Evolutionary conservation across 179 eudicot genomes (phyloP), one percentile per base, ranked within the genome.

Genomic region (Monotropa hypopitys): DNA sequence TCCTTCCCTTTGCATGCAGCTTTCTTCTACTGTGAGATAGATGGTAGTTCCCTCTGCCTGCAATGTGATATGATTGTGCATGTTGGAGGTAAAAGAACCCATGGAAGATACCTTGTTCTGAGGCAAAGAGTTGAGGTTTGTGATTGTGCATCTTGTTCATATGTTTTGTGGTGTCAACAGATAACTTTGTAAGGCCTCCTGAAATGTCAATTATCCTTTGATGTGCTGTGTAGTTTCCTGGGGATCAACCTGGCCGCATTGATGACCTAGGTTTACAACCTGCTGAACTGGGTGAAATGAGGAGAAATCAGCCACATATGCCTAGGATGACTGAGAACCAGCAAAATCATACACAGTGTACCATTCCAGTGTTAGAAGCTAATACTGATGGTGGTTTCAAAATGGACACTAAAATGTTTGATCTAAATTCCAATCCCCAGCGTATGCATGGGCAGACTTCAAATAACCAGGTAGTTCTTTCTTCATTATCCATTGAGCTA

Each of bases 1-100:
- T 73, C 54, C 32, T 66, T 45, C 77, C 73, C 75, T 23, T 51
- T 73, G 69, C 47, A 10, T 79, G 74, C 72, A 90, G 95, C 92
- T 33, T 90, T 86, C 86, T 90, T 90, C 77, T 87, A 86, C 78
- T 90, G 95, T 70, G 91, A 87, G 82, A 82, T 89, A 10, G 95
- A 90, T 83, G 94, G 90, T 28, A 90, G 86, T 83, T 89, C 92
- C 56, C 91, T 90, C 43, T 90, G 95, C 78, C 80, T 88, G 85
- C 90, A 90, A 83, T 90, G 95, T 66, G 92, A 90, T 81, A 88
- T 88, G 95, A 81, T 81, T 74, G 89, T 89, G 35, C 92, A 90
- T 50, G 91, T 90, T 78, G 92, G 92, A 65, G 91, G 92, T 74
- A 90, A 90, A 83, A 84, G 90, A 77, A 89, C 83, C 28, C 95